Evolutionary conservation across 768 basidiomycete species (phyloP), one percentile per base, ranked within the genome.

Genomic region (Naganishia friedmannii): DNA sequence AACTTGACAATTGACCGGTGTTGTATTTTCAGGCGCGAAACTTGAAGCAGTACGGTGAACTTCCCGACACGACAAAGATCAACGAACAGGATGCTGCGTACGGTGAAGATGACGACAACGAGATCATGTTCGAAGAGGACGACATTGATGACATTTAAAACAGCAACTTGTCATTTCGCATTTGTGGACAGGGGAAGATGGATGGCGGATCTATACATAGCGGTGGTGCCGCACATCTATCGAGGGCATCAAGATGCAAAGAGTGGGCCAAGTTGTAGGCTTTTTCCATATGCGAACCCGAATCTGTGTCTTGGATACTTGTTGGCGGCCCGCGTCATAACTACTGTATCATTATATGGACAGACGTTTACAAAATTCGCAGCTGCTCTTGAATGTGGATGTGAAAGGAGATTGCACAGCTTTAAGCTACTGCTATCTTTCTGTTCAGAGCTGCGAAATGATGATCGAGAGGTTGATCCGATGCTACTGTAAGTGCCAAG

Each of bases 1-100:
- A n/a, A 80, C 39, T 15, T 34, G 63, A 9, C 15, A 13, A 13
- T 51, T 51, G n/a, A 51, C 48, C 48, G 7, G 12, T 39, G 32
- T 4, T 51, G 19, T 5, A 10, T 63, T 8, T 23, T 32, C 31
- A 75, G 73, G 83, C 83, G 13, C 75, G 77, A 66, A 76, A 82
- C 90, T 89, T 97, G 80, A 95, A 97, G 87, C 93, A 92, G 21
- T 98, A 98, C 79, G 96, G 96, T 66, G 96, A 99, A 81, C 86
- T 98, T 37, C 95, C 96, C 26, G 91, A 93, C 82, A 91, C 91
- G 75, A 92, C 93, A 79, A 93, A 93, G 84, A 92, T 95, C 84
- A 93, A 94, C 83, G 95, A 97, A 84, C 95, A 92, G 39, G 94
- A 94, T 76, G 88, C 87, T 51, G 92, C 93, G 45, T 75, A 68